These are phyloP conservation scores for Wickerhamomyces sydowiorum DNA, from an alignment of 805 yeast genomes.

Conservation along the genomic window DNA sequence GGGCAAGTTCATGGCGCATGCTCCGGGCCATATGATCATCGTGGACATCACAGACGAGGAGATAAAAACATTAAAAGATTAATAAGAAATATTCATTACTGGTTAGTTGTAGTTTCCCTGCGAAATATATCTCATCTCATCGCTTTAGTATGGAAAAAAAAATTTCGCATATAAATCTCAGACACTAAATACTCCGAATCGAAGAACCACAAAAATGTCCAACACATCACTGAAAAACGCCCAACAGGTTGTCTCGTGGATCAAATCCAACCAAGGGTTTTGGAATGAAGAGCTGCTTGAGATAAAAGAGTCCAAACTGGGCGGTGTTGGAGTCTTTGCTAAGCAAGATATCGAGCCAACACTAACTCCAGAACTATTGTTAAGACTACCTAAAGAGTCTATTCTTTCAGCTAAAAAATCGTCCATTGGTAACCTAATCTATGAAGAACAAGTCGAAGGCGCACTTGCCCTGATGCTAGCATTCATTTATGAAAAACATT, in stretches of 20 bases:
- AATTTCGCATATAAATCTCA: too few relatives aligned
- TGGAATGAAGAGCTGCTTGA: constrained; percentile 45
- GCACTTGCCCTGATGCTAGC: constrained; percentile 63
- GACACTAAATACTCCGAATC: not conserved
- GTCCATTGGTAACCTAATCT: constrained; percentile 57
- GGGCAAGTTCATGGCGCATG: constrained; percentile 29
- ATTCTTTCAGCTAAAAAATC: constrained; percentile 56
- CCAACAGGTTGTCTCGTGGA: constrained; percentile 37
- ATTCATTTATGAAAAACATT: constrained; percentile 62
- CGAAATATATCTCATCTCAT: not conserved
- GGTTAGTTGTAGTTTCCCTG: too few relatives aligned
- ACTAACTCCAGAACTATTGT: constrained; percentile 24
- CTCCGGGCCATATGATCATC: constrained; percentile 33
- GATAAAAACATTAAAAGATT: not conserved
- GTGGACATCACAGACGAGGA: constrained; percentile 26
- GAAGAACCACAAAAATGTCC: constrained; percentile 23
- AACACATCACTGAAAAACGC: constrained; percentile 21
- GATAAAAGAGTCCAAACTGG: constrained; percentile 41
- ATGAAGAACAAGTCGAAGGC: constrained; percentile 57
- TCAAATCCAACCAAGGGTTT: constrained; percentile 43
- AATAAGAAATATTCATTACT: too few relatives aligned
- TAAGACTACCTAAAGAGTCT: constrained; percentile 57
- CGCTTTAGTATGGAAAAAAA: not conserved
- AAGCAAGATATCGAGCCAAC: constrained; percentile 30
- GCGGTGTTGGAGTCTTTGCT: constrained; percentile 77